These are phyloP conservation scores for Rhynchosporium agropyri DNA, from an alignment of 2,329 filamentous ascomycete genomes.

Conservation along the genomic window DNA sequence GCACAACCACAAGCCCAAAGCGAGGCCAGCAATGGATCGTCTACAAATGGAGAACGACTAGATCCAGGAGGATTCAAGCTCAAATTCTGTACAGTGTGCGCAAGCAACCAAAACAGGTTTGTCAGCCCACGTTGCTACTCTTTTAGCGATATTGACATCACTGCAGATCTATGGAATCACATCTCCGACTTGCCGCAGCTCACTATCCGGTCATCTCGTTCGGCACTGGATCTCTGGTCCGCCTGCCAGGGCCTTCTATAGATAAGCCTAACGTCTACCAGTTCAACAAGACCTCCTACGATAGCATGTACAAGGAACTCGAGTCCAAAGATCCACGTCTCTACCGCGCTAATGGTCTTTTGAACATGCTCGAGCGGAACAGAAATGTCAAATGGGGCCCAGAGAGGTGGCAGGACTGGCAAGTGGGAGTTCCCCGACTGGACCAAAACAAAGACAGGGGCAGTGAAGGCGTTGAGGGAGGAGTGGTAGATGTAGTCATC, in stretches of 20 bases:
- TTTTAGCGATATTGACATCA: slow-evolving; percentile 27
- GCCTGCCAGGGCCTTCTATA: slow-evolving; percentile 87
- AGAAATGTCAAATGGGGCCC: slow-evolving; percentile 91
- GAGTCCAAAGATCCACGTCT: slow-evolving; percentile 81
- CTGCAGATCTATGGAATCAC: slow-evolving; percentile 93
- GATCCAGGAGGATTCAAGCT: slow-evolving; percentile 70
- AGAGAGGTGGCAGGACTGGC: slow-evolving; percentile 98
- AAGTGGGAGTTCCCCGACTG: slow-evolving; percentile 79
- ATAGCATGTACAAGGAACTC: slow-evolving; percentile 91
- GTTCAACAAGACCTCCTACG: slow-evolving; percentile 96
- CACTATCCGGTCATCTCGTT: slow-evolving; percentile 97
- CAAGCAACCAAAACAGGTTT: slow-evolving; percentile 95
- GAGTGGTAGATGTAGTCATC: slow-evolving; percentile 90
- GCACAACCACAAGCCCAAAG: slow-evolving; percentile 26
- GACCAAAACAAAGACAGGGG: slow-evolving; percentile 78
- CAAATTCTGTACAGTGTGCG: slow-evolving; percentile 98
- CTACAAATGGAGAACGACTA: slow-evolving; percentile 32
- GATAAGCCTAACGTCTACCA: slow-evolving; percentile 95
- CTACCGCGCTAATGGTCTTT: slow-evolving; percentile 87
- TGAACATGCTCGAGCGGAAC: slow-evolving; percentile 96
- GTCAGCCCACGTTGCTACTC: slow-evolving; percentile 6
- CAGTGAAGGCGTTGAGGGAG: slow-evolving; percentile 78
- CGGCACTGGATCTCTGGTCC: slow-evolving; percentile 91
- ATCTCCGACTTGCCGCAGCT: slow-evolving; percentile 83
- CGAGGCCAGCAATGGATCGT: slow-evolving; percentile 33